Base-by-base conservation (phyloP, 2,329 filamentous ascomycete genomes). In the Dichotomopilus funicola region DNA sequence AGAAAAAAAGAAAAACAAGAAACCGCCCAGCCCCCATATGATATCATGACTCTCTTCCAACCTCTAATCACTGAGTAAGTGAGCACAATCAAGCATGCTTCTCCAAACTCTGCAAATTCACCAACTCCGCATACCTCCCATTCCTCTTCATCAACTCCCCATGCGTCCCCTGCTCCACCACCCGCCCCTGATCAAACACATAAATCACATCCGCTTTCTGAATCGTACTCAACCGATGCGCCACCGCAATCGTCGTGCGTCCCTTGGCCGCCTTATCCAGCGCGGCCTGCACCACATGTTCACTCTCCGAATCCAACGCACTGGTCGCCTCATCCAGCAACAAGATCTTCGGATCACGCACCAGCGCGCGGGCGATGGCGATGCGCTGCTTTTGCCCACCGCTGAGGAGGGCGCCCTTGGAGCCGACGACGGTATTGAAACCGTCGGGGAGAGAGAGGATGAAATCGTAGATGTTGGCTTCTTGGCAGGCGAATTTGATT, bases 301-400 rank as follows among this genome's bases (percentile, higher is more conserved):
- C 89, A 1, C 79, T 84, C 70, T 89, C 86, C 0, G 82, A 86
- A 68, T 90, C 90, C 3, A 95, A 74, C 0, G 88, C 88, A 2
- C 81, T 85, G 3, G 89, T 90, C 6, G 89, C 89, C 74, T 94
- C 89, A 64, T 94, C 89, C 0, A 95, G 79, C 0, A 94, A 79
- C 4, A 97, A 74, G 57, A 97, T 85, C 71, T 89, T 91, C 6
- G 94, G 92, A 65, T 96, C 83, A n/a, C 92, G 86, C 43, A 97
- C 84, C 10, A 97, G 76, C 0, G 92, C 94, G 5, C 92, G 85
- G 3, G 94, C 92, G 67, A 97, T 96, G 49, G 91, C 92, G 38
- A 97, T 86, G 58, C 94, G 88, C 72, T 97, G 92, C 68, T 96
- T 96, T 72, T 97, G 94, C 0, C 92, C 94, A 54, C 94, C 92